Percentiles rank a stretch among this genome's conserved stretches.
These are phyloP conservation scores for Claviceps africana DNA, from an alignment of 2,329 filamentous ascomycete genomes.

Conservation along the genomic window DNA sequence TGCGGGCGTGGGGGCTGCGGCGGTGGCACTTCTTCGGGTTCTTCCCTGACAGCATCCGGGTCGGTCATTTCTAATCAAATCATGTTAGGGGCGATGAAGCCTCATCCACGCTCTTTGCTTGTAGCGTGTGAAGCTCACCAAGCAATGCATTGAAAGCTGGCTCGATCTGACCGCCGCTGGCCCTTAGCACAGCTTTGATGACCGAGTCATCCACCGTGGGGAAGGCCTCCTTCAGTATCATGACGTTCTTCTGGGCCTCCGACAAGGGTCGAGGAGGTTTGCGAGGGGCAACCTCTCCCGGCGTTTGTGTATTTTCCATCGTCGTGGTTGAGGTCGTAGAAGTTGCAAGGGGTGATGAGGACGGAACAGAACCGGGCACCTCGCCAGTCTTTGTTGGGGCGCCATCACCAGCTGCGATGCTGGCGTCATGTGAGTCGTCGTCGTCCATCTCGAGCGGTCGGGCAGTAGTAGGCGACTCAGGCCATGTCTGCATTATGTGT, in stretches of 20 bases:
- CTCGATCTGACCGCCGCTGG: constrained; percentile 78
- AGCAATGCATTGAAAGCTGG: constrained; percentile 91
- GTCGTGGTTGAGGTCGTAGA: constrained; percentile 18
- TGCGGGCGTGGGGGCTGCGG: constrained; percentile 67
- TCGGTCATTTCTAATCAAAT: constrained; percentile 57
- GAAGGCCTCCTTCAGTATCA: constrained; percentile 86
- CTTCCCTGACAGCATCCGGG: constrained; percentile 48
- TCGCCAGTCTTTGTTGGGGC: constrained; percentile 10
- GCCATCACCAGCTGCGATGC: constrained; percentile 30
- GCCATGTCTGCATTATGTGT: constrained; percentile 25
- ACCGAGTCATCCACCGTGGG: constrained; percentile 67
- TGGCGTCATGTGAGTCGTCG: constrained; percentile 52
- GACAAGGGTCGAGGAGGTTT: constrained; percentile 77
- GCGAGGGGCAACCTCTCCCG: constrained; percentile 40
- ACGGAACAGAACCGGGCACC: not conserved
- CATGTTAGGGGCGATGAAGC: not conserved
- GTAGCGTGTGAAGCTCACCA: constrained; percentile 31
- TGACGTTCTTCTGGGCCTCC: constrained; percentile 71
- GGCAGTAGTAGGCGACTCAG: constrained; percentile 53
- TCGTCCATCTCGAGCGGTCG: constrained; percentile 55
- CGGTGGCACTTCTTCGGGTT: constrained; percentile 45
- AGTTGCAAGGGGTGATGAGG: constrained; percentile 10
- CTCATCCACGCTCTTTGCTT: not conserved
- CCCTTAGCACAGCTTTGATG: constrained; percentile 74
- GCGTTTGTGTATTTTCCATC: not conserved